A percentile compares a stretch with the other conserved stretches of the same genome.
phyloP scores from a whole-genome alignment of 1,139 yeast genomes.

The Blastobotrys elegans region DNA sequence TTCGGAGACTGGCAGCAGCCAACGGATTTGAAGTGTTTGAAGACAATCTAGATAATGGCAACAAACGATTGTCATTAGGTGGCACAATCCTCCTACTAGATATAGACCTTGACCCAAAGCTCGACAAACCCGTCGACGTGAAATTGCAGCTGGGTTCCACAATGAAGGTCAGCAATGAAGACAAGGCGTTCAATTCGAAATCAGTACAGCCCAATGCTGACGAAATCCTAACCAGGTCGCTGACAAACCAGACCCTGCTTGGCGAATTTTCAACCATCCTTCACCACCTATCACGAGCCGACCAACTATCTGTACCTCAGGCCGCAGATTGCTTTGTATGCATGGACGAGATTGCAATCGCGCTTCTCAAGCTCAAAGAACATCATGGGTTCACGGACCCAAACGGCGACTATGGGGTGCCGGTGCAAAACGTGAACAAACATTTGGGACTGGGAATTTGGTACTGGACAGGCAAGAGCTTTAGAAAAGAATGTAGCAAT shows the following conservation, averaged over 20 bases:
- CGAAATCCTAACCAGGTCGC: constrained; percentile 24
- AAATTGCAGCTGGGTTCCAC: constrained; percentile 31
- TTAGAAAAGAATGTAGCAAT: neutral
- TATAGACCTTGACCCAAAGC: constrained; percentile 24
- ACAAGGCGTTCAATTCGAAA: constrained; percentile 28
- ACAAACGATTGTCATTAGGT: constrained; percentile 31
- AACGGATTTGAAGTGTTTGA: constrained; percentile 35
- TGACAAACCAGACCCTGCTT: constrained; percentile 28
- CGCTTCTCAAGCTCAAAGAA: constrained; percentile 25
- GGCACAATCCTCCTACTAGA: constrained; percentile 36
- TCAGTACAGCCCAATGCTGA: constrained; percentile 25
- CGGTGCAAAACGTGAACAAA: constrained; percentile 29
- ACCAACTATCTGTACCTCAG: constrained; percentile 29
- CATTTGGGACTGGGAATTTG: constrained; percentile 32
- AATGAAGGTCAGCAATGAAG: constrained; percentile 23
- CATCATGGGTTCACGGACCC: constrained; percentile 1
- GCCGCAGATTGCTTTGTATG: constrained; percentile 34
- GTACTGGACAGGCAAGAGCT: constrained; percentile 26
- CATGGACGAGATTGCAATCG: constrained; percentile 31
- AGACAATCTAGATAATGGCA: constrained; percentile 25
- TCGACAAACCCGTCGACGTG: constrained; percentile 21
- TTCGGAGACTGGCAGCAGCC: constrained; percentile 28
- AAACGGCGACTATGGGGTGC: constrained; percentile 28
- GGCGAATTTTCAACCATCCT: constrained; percentile 31
- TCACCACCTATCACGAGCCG: constrained; percentile 31